phyloP scores from a whole-genome alignment of 805 yeast genomes.

The Crinitomyces ghanaensis region DNA sequence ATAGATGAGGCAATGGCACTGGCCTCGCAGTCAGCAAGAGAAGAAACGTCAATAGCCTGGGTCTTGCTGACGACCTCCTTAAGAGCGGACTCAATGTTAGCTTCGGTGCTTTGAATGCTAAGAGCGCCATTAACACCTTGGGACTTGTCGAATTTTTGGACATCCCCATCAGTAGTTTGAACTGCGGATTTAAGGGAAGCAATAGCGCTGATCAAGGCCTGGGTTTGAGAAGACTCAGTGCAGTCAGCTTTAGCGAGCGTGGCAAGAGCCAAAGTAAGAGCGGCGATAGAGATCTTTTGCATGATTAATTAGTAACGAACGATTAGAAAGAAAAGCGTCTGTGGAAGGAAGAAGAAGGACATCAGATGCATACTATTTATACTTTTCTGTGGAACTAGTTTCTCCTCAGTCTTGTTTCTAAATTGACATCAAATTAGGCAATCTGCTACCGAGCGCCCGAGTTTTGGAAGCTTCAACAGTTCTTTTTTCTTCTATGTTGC shows the following conservation, averaged over 20 bases:
- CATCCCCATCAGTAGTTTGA: conserved; percentile 6
- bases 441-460: too few relatives aligned
- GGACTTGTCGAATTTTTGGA: conserved; percentile 7
- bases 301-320: too few relatives aligned
- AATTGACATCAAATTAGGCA: too few relatives aligned
- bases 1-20: conserved; percentile 6
- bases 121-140: conserved; percentile 22
- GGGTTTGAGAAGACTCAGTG: conserved; percentile 8
- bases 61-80: conserved; percentile 5
- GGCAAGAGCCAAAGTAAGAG: conserved; percentile 5
- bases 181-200: conserved; percentile 8
- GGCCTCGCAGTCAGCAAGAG: conserved; percentile 11
- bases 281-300: conserved; percentile 3
- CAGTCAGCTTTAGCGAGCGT: conserved; percentile 3
- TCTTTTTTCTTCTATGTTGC: too few relatives aligned
- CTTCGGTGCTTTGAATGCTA: conserved; percentile 19
- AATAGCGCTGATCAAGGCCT: too few relatives aligned
- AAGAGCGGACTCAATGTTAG: conserved; percentile 15
- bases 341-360: too few relatives aligned
- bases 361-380: too few relatives aligned
- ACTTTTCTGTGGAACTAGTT: too few relatives aligned
- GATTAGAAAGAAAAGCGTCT: too few relatives aligned
- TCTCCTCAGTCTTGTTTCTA: too few relatives aligned
- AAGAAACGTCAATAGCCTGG: conserved; percentile 6
- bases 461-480: too few relatives aligned